Conservation (phyloP, 208 protist genomes). For the Trypanosoma cruzi region DNA sequence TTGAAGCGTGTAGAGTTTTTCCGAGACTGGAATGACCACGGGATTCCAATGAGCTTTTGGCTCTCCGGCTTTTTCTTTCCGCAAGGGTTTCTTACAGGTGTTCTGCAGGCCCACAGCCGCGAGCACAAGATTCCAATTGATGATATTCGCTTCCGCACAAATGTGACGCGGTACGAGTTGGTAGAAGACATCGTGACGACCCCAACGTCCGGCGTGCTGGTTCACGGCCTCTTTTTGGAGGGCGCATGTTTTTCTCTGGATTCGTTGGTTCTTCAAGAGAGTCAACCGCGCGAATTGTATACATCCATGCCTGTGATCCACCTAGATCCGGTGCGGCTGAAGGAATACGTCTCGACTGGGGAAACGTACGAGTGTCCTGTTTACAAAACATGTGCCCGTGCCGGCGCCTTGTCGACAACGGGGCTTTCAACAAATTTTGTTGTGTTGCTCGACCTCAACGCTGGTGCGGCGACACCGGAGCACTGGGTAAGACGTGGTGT, state of each 20-base stretch:
- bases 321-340: slow-evolving; percentile 78
- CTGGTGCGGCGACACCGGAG: slow-evolving; percentile 53
- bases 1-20: slow-evolving; percentile 94
- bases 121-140: slow-evolving; percentile 91
- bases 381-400: slow-evolving; percentile 93
- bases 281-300: slow-evolving; percentile 85
- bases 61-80: slow-evolving; percentile 99
- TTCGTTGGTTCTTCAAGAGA: slow-evolving; percentile 67
- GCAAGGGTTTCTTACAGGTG: slow-evolving; percentile 93
- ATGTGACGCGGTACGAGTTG: slow-evolving; percentile 74
- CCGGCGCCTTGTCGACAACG: slow-evolving; percentile 90
- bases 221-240: slow-evolving; percentile 94
- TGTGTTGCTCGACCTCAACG: slow-evolving; percentile 79
- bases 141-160: slow-evolving; percentile 88
- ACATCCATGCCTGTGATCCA: slow-evolving; percentile 88
- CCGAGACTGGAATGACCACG: slow-evolving; percentile 94
- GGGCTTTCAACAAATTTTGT: slow-evolving; percentile 94
- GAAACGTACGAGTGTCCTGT: slow-evolving; percentile 87
- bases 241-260: slow-evolving; percentile 76
- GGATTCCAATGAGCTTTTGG: slow-evolving; percentile 93
- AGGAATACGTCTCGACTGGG: slow-evolving; percentile 31
- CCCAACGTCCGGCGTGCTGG: slow-evolving; percentile 83
- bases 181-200: slow-evolving; percentile 72
- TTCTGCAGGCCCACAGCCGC: slow-evolving; percentile 93
- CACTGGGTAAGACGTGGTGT: slow-evolving; percentile 95